These are phyloP conservation scores for Tetraselmis chui DNA, from an alignment of 139 green algal species.

Conservation along the genomic window DNA sequence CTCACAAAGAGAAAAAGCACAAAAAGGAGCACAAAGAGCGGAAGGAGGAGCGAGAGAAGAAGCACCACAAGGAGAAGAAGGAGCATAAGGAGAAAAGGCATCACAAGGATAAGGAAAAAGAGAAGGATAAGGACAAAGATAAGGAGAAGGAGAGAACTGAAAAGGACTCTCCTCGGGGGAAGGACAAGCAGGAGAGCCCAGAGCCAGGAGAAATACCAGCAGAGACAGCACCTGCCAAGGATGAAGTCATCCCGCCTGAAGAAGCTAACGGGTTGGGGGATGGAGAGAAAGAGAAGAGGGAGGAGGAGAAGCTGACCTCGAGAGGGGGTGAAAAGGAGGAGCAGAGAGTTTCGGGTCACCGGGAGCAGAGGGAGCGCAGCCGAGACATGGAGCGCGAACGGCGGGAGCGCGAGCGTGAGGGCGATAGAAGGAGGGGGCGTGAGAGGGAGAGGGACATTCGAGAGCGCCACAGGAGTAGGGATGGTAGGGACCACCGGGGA, in stretches of 20 bases:
- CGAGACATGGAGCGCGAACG: neutral
- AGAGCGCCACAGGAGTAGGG: too few species aligned
- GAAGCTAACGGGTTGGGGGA: too few species aligned
- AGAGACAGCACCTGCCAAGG: neutral
- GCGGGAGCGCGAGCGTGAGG: neutral
- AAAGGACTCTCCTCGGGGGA: neutral
- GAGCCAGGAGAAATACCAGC: neutral
- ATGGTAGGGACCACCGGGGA: too few species aligned
- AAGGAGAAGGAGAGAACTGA: neutral
- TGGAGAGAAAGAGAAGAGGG: neutral
- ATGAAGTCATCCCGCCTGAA: neutral
- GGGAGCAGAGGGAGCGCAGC: too few species aligned
- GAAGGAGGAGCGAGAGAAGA: conserved; percentile 9
- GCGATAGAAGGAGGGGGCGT: neutral
- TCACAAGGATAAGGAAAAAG: conserved; percentile 7
- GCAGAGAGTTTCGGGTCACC: too few species aligned
- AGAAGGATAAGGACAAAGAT: conserved; percentile 1
- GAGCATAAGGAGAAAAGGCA: conserved; percentile 3
- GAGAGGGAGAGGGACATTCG: neutral
- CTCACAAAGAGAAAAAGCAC: conserved; percentile 5
- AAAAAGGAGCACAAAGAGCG: conserved; percentile 12
- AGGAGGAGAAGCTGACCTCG: neutral
- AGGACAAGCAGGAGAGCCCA: neutral
- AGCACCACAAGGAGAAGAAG: too few species aligned
- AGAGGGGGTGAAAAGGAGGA: neutral